Evolutionary conservation across 2,329 filamentous ascomycete species (phyloP).

Genomic region (Ophiostoma novo-ulmi): DNA sequence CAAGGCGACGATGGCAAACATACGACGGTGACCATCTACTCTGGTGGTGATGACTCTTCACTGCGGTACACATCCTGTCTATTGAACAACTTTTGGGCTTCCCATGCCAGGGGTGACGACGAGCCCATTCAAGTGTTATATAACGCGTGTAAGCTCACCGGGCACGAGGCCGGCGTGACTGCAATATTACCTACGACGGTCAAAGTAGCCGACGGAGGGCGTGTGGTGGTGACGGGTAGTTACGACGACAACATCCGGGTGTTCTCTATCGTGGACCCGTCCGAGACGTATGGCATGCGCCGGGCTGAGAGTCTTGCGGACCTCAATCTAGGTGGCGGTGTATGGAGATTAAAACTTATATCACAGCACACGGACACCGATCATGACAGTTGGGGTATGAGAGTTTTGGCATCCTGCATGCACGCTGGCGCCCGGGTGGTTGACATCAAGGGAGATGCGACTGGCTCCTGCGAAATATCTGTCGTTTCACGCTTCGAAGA

Average conservation of each 20-base stretch:
- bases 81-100: background rate
- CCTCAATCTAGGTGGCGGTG: conserved; percentile 67
- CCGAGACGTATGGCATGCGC: conserved; percentile 39
- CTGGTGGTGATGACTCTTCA: conserved; percentile 71
- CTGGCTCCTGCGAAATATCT: conserved; percentile 53
- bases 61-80: conserved; percentile 44
- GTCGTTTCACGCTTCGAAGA: conserved; percentile 71
- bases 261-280: conserved; percentile 45
- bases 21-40: conserved; percentile 47
- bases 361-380: conserved; percentile 28
- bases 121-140: conserved; percentile 25
- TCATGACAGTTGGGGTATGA: conserved; percentile 30
- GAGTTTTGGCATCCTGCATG: conserved; percentile 87
- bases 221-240: conserved; percentile 74
- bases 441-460: conserved; percentile 38
- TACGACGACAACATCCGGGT: conserved; percentile 84
- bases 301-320: conserved; percentile 55
- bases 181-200: conserved; percentile 67
- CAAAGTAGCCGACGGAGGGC: conserved; percentile 39
- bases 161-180: conserved; percentile 78
- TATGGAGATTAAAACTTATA: conserved; percentile 76
- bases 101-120: background rate
- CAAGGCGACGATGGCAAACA: background rate
- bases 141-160: conserved; percentile 30
- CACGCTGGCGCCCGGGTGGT: conserved; percentile 74